phyloP scores from a whole-genome alignment of 371 early-diverging fungal genomes.

The Vairimorpha ceranae region DNA sequence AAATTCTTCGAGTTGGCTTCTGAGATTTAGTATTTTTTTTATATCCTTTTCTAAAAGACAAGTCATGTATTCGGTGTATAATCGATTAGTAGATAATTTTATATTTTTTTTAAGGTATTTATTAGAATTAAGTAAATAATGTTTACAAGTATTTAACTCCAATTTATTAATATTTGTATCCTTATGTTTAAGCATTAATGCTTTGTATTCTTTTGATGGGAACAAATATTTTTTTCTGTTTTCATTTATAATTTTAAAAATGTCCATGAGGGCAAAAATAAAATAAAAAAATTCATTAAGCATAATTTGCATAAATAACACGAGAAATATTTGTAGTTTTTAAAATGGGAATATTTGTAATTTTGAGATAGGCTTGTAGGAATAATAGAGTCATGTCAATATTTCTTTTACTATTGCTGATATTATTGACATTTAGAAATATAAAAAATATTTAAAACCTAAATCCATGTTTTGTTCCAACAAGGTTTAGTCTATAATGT shows the following conservation, averaged over 20 bases:
- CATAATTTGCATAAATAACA: too few species aligned
- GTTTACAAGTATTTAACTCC: slow-evolving; percentile 39
- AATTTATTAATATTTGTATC: slow-evolving; percentile 12
- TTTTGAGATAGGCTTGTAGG: too few species aligned
- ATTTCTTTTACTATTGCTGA: too few species aligned
- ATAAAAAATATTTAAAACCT: too few species aligned
- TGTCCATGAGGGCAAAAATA: not conserved
- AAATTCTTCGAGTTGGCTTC: slow-evolving; percentile 2
- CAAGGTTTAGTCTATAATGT: too few species aligned
- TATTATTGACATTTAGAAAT: too few species aligned
- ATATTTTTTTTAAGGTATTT: slow-evolving; percentile 34
- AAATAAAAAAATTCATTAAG: not conserved
- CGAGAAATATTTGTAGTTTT: too few species aligned
- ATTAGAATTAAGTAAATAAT: slow-evolving; percentile 5
- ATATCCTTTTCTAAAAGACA: not conserved
- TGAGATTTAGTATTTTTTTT: not conserved
- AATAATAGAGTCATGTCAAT: too few species aligned
- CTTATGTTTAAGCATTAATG: not conserved
- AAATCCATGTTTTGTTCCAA: too few species aligned
- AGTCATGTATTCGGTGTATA: not conserved
- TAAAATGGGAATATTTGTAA: too few species aligned
- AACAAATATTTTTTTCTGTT: not conserved
- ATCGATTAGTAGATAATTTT: slow-evolving; percentile 7
- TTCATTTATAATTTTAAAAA: not conserved
- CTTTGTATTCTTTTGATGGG: slow-evolving; percentile 6